A percentile compares a stretch with the other conserved stretches of the same genome.
These are phyloP conservation scores for Diplocarpon mali DNA, from an alignment of 2,329 filamentous ascomycete genomes.

Conservation along the genomic window DNA sequence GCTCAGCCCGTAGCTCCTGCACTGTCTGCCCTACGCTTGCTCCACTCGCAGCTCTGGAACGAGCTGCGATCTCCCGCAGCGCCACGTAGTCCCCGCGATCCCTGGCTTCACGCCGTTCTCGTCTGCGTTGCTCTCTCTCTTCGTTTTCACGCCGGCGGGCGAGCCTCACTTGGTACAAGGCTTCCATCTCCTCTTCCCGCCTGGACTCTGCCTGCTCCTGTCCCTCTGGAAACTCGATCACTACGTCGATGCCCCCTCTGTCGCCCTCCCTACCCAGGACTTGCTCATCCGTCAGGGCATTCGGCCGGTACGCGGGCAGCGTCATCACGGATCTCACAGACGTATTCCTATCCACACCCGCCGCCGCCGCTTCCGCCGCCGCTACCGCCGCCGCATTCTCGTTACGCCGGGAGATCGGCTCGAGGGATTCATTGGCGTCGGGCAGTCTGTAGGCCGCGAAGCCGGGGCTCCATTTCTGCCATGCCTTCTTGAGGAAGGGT, in stretches of 20 bases:
- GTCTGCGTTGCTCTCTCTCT: conserved; percentile 67
- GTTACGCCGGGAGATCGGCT: conserved; percentile 26
- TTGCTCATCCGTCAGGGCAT: conserved; percentile 64
- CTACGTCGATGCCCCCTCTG: conserved; percentile 79
- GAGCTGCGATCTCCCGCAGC: conserved; percentile 49
- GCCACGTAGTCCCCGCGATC: conserved; percentile 57
- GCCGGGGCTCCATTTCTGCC: conserved; percentile 37
- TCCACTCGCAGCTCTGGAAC: conserved; percentile 36
- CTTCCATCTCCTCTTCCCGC: conserved; percentile 85
- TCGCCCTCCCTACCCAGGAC: conserved; percentile 85
- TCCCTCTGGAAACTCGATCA: conserved; percentile 75
- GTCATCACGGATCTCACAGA: conserved; percentile 93
- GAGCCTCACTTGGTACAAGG: conserved; percentile 77
- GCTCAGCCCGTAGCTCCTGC: conserved; percentile 45
- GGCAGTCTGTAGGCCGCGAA: conserved; percentile 14
- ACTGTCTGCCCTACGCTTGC: conserved; percentile 35
- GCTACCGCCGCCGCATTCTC: background rate
- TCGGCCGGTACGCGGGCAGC: conserved; percentile 69
- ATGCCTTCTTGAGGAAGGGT: conserved; percentile 37
- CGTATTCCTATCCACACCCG: conserved; percentile 64
- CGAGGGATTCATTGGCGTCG: conserved; percentile 29
- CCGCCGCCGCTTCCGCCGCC: conserved; percentile 4
- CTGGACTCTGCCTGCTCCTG: conserved; percentile 65
- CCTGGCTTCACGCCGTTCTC: conserved; percentile 59
- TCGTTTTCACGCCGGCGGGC: conserved; percentile 64